A percentile compares a stretch with the other conserved stretches of the same genome.
Evolutionary conservation across 2,329 filamentous ascomycete genomes (phyloP).

Genomic region (Penicillium fuscoglaucum): DNA sequence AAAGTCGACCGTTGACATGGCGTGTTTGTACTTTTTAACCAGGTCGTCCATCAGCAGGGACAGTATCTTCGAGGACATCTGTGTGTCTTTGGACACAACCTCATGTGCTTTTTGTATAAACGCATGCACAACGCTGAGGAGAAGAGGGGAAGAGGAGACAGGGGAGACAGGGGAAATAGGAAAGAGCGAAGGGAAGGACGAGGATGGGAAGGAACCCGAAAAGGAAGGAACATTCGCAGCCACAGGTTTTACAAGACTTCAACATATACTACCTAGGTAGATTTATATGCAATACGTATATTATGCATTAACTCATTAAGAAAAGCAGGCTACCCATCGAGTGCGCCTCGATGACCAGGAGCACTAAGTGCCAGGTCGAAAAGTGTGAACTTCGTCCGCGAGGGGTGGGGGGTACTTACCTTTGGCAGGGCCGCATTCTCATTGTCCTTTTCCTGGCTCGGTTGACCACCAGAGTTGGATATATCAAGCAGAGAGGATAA

Average conservation of each 20-base stretch:
- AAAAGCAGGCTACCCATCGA: too few species aligned
- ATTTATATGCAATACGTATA: too few species aligned
- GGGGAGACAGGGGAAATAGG: not conserved
- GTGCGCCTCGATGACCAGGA: too few species aligned
- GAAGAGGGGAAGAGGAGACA: not conserved
- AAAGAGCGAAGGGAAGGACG: not conserved
- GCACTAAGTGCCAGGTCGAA: too few species aligned
- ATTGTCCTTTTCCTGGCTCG: too few species aligned
- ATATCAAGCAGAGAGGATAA: too few species aligned
- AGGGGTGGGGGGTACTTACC: too few species aligned
- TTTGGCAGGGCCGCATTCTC: too few species aligned
- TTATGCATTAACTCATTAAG: too few species aligned
- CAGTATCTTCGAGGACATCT: constrained; percentile 47
- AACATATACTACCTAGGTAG: too few species aligned
- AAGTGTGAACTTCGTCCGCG: too few species aligned
- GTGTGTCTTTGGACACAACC: constrained; percentile 46
- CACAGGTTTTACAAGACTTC: not conserved
- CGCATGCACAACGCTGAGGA: constrained; percentile 47
- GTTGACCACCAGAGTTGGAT: too few species aligned
- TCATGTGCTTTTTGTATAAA: constrained; percentile 52
- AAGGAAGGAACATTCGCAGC: not conserved
- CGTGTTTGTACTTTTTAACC: constrained; percentile 33
- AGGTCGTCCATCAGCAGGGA: constrained; percentile 49
- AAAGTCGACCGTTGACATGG: not conserved
- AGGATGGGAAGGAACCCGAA: not conserved